Conservation (phyloP, 108 stramenopile species). For the Nitzschia inconspicua region DNA sequence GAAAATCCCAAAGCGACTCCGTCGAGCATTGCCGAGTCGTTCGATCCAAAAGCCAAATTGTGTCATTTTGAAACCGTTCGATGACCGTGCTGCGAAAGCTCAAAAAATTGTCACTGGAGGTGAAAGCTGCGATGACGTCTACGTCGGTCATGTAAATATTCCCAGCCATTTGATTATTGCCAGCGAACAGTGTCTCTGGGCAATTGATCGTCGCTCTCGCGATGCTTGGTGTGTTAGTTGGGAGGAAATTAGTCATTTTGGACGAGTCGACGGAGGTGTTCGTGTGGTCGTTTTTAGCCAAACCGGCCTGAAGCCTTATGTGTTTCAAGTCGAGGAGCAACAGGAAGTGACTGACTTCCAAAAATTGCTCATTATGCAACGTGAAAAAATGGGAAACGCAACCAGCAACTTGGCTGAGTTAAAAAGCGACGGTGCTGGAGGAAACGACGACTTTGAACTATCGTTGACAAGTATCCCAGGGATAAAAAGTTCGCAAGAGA, state of each 20-base stretch:
- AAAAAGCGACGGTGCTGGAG: conserved; percentile 3
- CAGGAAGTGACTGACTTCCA: conserved; percentile 33
- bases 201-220: conserved; percentile 46
- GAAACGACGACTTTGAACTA: conserved; percentile 34
- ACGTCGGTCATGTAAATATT: conserved; percentile 72
- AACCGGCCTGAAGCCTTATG: conserved; percentile 55
- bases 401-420: conserved; percentile 29
- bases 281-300: conserved; percentile 59
- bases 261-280: conserved; percentile 35
- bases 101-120: conserved; percentile 76
- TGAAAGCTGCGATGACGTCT: conserved; percentile 68
- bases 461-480: conserved; percentile 62
- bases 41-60: conserved; percentile 37
- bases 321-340: conserved; percentile 46
- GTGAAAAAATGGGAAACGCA: conserved; percentile 54
- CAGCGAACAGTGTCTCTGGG: conserved; percentile 70
- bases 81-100: conserved; percentile 69
- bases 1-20: conserved; percentile 58
- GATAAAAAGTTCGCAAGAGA: conserved; percentile 45
- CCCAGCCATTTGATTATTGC: conserved; percentile 67
- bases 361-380: conserved; percentile 57
- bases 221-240: conserved; percentile 70
- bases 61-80: conserved; percentile 58
- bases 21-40: conserved; percentile 63
- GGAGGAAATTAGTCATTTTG: conserved; percentile 77